Base-by-base conservation (phyloP, 2,329 filamentous ascomycete species). In the Cladosporium sp. region DNA sequence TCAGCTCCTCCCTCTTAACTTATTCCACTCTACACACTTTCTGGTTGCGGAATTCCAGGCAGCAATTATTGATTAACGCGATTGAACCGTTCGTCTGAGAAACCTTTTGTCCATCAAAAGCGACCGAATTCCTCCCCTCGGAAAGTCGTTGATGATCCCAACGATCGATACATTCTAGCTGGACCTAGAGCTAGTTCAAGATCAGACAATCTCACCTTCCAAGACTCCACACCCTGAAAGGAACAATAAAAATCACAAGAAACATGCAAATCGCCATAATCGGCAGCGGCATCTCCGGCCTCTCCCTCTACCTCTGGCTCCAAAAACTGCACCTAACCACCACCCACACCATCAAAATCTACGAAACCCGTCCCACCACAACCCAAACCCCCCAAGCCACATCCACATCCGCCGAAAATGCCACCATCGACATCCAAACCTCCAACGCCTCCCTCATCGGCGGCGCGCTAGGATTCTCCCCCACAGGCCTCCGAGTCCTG, bases 271-370 rank as follows among this genome's bases (percentile, higher is more conserved):
- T 53, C 38, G 51, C 30, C 18, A 53, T 53, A 8, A 41, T 53
- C 9, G 51, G 51, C 15, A 35, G 45, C n/a, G 51, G 51, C 11
- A 50, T 53, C 33, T 53, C 51, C 11, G 51, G 51, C 40, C 47
- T 53, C n/a, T 35, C 51, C 32, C n/a, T 53, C 18, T 53, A 53
- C 16, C 51, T 53, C 12, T 53, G 47, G 46, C 46, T 53, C 7
- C n/a, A 18, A 12, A 53, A 50, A 25, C 25, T 50, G 16, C 11
- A n/a, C 2, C 29, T 53, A 25, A 46, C 51, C n/a, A 11, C 13
- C 3, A 12, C 30, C 5, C 51, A 53, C 20, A n/a, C 27, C 11
- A 27, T 50, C 40, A 50, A 33, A 20, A 46, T 53, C 41, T 53
- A 50, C 30, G 51, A 53, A 29, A 27, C 39, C 16, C 47, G 40